Evolutionary conservation across 2,329 filamentous ascomycete species (phyloP).

Genomic region (Xylariomycetidae sp.): DNA sequence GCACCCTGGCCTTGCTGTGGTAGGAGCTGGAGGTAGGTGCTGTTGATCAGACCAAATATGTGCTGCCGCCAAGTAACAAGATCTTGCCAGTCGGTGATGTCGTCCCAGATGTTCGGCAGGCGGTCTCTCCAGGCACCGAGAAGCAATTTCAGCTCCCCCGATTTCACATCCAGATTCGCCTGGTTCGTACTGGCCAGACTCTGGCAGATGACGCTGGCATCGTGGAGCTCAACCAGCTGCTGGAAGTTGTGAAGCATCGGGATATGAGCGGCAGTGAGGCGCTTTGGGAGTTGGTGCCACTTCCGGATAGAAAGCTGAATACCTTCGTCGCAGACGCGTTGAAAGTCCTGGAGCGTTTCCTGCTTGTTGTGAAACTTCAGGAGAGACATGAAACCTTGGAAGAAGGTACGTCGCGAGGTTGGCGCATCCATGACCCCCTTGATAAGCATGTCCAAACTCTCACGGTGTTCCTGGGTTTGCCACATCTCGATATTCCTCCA

Average conservation of each 20-base stretch:
- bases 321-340: slow-evolving; percentile 87
- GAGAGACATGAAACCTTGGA: slow-evolving; percentile 96
- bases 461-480: slow-evolving; percentile 78
- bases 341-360: slow-evolving; percentile 75
- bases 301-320: slow-evolving; percentile 96
- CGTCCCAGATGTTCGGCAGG: slow-evolving; percentile 96
- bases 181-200: slow-evolving; percentile 82
- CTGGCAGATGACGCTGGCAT: slow-evolving; percentile 92
- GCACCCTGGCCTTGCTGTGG: slow-evolving; percentile 75
- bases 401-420: slow-evolving; percentile 88
- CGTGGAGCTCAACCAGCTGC: slow-evolving; percentile 92
- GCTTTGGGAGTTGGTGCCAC: slow-evolving; percentile 95
- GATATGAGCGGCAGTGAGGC: slow-evolving; percentile 91
- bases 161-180: slow-evolving; percentile 85
- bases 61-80: slow-evolving; percentile 99
- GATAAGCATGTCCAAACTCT: slow-evolving; percentile 86
- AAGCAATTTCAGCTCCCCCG: slow-evolving; percentile 88
- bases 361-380: slow-evolving; percentile 90
- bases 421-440: slow-evolving; percentile 97
- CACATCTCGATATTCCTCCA: slow-evolving; percentile 97
- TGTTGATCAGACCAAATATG: slow-evolving; percentile 96
- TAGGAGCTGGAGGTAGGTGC: slow-evolving; percentile 80
- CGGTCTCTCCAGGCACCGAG: slow-evolving; percentile 93
- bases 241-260: slow-evolving; percentile 96
- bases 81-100: slow-evolving; percentile 99